A percentile compares a stretch with the other conserved stretches of the same genome.
phyloP scores from a whole-genome alignment of 169 alveolate species.

The Plasmodium vinckei region DNA sequence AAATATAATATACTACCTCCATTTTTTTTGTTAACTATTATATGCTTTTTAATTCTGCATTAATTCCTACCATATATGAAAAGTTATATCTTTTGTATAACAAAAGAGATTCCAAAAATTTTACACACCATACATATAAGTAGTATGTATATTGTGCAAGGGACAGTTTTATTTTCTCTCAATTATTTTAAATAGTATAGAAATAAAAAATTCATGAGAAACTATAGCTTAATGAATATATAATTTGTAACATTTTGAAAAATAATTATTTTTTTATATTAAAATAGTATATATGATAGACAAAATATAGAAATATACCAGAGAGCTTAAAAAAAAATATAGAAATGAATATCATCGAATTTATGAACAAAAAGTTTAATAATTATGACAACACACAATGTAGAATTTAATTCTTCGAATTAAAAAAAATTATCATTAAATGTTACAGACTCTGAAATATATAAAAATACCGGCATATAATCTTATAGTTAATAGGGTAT shows the following conservation, averaged over 20 bases:
- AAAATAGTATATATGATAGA: neutral
- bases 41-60: neutral
- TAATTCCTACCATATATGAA: neutral
- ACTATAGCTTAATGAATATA: neutral
- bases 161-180: neutral
- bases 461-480: constrained; percentile 17
- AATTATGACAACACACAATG: constrained; percentile 38
- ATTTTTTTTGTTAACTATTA: neutral
- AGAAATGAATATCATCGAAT: neutral
- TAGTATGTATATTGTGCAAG: neutral
- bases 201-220: neutral
- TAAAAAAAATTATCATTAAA: constrained; percentile 1
- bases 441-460: neutral
- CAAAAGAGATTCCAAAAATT: neutral
- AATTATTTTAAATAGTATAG: neutral
- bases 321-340: constrained; percentile 11
- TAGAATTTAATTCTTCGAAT: constrained; percentile 37
- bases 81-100: neutral
- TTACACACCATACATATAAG: neutral
- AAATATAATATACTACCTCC: constrained; percentile 4
- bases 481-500: constrained; percentile 8
- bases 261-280: neutral
- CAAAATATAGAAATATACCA: constrained; percentile 13
- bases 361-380: neutral
- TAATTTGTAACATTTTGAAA: neutral